Evolutionary conservation across 2,329 filamentous ascomycete genomes (phyloP), one percentile per base, ranked within the genome.

Genomic region (Fonsecaea pugnacius): DNA sequence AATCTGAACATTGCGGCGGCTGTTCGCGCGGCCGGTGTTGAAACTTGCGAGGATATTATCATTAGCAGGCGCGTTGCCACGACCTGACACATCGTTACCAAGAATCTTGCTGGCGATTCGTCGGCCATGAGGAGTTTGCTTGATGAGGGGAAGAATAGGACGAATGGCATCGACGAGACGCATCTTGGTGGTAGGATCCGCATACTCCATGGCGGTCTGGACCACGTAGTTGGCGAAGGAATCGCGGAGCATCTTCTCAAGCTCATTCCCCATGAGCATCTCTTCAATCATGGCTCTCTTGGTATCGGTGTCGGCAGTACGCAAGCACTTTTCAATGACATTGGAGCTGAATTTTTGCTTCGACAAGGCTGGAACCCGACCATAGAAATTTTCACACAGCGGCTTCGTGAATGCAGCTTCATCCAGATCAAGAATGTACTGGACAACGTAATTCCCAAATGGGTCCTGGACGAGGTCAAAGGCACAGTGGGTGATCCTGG

Each of bases 331-430:
- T 82, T 99, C 95, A 68, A 99, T 94, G 63, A 99, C 95, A 72
- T 99, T 99, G 73, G 95, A 98, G 80, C 92, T 97, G 82, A 99
- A 99, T 79, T 99, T 99, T 82, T 99, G 95, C 76, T 92, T 93
- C 5, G 95, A 98, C 16, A 89, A 75, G 85, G 85, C 78, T 78
- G 85, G 73, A 76, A 90, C 81, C 86, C 91, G 82, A 72, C 89
- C 89, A 62, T 85, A 81, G 81, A 99, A 97, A 73, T 88, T 89
- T 59, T 84, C 82, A 66, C 96, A 95, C 46, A 99, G 83, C 3
- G 94, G 94, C 73, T 95, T 90, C 1, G 94, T 97, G 79, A 96
- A 97, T 71, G 83, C 83, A 12, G 89, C 84, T 74, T 99, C 92
- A 70, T 92, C 92, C 60, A 98, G 85, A 75, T 98, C 95, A 71